Evolutionary conservation across 2,329 filamentous ascomycete genomes (phyloP), one percentile per base, ranked within the genome.

Genomic region (Fusarium sp.): DNA sequence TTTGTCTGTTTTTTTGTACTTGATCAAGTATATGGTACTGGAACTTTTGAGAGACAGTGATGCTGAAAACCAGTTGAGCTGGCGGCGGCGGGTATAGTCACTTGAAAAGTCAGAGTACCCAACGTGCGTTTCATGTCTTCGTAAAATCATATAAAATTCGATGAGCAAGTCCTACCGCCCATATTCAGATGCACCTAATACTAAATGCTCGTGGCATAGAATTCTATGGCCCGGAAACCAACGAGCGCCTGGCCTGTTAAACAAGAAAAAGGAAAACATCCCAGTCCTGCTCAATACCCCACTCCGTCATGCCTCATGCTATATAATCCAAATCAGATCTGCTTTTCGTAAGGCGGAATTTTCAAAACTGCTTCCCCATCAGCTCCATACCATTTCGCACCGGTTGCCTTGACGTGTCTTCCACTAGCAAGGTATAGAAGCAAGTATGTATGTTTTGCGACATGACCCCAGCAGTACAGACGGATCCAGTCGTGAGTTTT

Each of bases 381-480:
- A 0, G 84, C 87, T 77, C 89, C 93, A 51, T 90, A 78, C 92
- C 93, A 97, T 47, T 80, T 80, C 15, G 87, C 81, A 0, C 85
- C 85, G 10, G 85, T 85, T 8, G 80, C 81, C 60, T 86, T 84
- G 17, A 94, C 78, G 62, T 83, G 83, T 32, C 90, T 84, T 56
- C 87, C 83, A 71, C 90, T 95, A 0, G 89, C 91, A 15, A 94
- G 79, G 75, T 92, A 95, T 1, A 97, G 78, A 39, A 94, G 76
- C 6, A 96, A 78, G 76, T 93, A 97, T 33, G 92, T 83, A 72
- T 96, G 90, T 54, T 88, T 85, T 0, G 88, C 87, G 1, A 93
- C 81, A 65, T 90, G 86, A 1, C 92, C 94, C 90, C 92, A 97
- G 74, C 92, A 92, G 75, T 92, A 96, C 2, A 95, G 77, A 33